These are phyloP conservation scores for Hymenochaete sp. DNA, from an alignment of 1,284 basidiomycete genomes.

Conservation along the genomic window DNA sequence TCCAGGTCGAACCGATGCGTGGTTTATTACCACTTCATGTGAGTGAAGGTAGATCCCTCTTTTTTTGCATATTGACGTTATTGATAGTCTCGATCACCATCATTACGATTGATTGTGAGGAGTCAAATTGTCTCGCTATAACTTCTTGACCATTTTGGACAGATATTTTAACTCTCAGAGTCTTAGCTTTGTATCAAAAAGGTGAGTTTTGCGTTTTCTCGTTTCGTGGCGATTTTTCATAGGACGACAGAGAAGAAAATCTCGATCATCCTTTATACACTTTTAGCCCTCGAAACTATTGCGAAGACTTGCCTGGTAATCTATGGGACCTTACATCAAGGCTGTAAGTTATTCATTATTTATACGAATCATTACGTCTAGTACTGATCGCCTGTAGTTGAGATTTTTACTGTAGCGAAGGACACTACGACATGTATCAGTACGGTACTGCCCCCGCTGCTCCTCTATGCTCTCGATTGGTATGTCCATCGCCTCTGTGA, in stretches of 20 bases:
- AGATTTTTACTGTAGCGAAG: background rate
- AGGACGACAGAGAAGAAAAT: background rate
- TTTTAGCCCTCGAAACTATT: background rate
- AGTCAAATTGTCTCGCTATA: background rate
- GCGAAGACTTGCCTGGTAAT: background rate
- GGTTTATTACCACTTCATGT: background rate
- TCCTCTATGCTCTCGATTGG: background rate
- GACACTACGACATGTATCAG: background rate
- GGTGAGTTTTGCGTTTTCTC: background rate
- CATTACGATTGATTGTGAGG: background rate
- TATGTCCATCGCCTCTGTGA: background rate
- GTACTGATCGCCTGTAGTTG: background rate
- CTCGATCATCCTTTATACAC: background rate
- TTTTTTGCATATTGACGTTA: background rate
- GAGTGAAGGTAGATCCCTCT: background rate
- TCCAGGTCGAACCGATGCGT: background rate
- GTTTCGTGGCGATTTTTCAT: too few species aligned
- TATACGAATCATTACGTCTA: background rate
- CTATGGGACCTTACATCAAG: background rate
- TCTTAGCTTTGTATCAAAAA: background rate
- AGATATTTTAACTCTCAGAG: background rate
- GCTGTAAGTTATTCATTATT: background rate
- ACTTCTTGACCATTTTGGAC: background rate
- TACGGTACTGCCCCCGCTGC: background rate
- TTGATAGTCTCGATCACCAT: background rate